Evolutionary conservation across 495 filamentous ascomycete species (phyloP).

Genomic region (Neurospora hispaniola): DNA sequence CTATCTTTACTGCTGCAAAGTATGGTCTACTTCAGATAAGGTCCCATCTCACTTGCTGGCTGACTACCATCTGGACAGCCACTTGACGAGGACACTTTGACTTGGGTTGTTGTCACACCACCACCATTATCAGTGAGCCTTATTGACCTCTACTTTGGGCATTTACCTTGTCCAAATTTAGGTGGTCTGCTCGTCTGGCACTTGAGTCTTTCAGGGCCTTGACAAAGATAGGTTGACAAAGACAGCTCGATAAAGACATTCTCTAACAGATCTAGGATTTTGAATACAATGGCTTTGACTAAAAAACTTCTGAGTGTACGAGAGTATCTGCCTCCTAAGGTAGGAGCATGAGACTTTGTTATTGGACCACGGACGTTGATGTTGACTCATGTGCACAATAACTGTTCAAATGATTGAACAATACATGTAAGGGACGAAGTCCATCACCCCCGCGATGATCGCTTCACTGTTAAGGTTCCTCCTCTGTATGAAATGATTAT

Average conservation of each 20-base stretch:
- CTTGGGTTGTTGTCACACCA: neutral
- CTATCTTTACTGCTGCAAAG: neutral
- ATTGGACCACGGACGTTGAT: neutral
- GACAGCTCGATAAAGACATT: neutral
- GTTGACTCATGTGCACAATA: neutral
- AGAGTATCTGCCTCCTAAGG: neutral
- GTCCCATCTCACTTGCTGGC: neutral
- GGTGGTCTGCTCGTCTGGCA: neutral
- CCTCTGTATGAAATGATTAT: neutral
- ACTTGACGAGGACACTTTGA: neutral
- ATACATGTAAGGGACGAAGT: neutral
- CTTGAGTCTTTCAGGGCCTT: neutral
- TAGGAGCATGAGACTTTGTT: neutral
- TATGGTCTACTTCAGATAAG: neutral
- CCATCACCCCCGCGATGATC: neutral
- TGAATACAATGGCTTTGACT: neutral
- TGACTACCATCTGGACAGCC: neutral
- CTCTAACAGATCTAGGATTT: neutral
- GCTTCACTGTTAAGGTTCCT: neutral
- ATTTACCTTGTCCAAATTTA: fast-evolving
- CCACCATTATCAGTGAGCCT: neutral
- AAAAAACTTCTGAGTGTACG: neutral
- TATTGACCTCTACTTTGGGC: neutral
- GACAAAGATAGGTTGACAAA: neutral
- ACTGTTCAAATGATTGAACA: neutral